Percentiles rank a stretch among this genome's conserved stretches.
Evolutionary conservation across 305 asterid species (phyloP).

Genomic region (Lippia alba): DNA sequence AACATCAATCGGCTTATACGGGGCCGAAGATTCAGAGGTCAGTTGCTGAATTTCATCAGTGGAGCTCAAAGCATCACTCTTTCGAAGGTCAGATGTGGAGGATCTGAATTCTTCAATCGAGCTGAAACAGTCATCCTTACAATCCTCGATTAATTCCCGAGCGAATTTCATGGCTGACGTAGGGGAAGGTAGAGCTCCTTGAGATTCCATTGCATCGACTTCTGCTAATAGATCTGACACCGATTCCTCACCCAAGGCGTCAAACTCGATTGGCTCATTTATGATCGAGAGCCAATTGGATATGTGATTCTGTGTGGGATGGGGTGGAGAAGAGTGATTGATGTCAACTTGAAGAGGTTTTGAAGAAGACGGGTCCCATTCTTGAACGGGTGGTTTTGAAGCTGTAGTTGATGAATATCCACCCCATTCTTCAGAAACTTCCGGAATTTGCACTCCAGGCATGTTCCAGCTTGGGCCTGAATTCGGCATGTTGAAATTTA

Average conservation of each 20-base stretch:
- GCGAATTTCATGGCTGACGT: constrained; percentile 74
- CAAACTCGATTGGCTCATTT: constrained; percentile 69
- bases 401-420: constrained; percentile 61
- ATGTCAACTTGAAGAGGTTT: constrained; percentile 51
- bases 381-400: constrained; percentile 52
- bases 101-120: constrained; percentile 84
- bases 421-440: constrained; percentile 67
- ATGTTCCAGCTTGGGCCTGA: constrained; percentile 54
- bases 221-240: constrained; percentile 82
- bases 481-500: constrained; percentile 46
- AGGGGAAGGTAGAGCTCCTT: constrained; percentile 75
- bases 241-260: constrained; percentile 74
- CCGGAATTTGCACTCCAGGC: constrained; percentile 55
- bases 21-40: constrained; percentile 43
- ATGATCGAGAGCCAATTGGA: constrained; percentile 60
- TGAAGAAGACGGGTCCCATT: constrained; percentile 60
- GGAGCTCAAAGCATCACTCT: constrained; percentile 76
- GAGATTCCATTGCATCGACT: constrained; percentile 92
- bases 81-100: constrained; percentile 58
- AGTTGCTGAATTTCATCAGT: constrained; percentile 47
- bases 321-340: constrained; percentile 47
- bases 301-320: constrained; percentile 37
- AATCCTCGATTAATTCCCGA: constrained; percentile 70
- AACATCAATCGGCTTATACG: constrained; percentile 50
- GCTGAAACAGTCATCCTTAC: constrained; percentile 78